Conservation (phyloP, 164 flowering plant species). For the Umbilicus rupestris region DNA sequence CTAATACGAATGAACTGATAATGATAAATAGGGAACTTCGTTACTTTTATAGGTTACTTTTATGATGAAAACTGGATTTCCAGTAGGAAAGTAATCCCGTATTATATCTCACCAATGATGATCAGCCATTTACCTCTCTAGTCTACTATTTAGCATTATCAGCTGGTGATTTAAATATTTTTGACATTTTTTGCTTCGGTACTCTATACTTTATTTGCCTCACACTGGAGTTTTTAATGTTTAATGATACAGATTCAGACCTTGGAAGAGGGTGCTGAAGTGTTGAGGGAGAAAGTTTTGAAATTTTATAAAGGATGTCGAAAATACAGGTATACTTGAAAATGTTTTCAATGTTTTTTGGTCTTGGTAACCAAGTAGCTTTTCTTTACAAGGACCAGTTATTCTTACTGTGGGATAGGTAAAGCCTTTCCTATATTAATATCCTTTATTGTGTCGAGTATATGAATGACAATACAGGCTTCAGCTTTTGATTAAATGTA, state of each 20-base stretch:
- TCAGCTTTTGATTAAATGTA: too few relatives aligned
- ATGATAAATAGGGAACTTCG: too few relatives aligned
- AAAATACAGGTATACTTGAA: conserved; percentile 62
- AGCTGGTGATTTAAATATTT: not conserved
- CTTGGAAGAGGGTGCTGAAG: conserved; percentile 84
- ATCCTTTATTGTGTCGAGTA: too few relatives aligned
- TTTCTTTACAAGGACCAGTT: not conserved
- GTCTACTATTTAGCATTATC: not conserved
- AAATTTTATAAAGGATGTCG: conserved; percentile 91
- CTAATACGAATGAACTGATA: too few relatives aligned
- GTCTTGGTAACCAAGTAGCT: not conserved
- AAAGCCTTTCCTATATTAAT: too few relatives aligned
- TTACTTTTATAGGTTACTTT: too few relatives aligned
- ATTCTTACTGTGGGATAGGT: too few relatives aligned
- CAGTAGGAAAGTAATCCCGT: too few relatives aligned
- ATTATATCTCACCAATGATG: not conserved
- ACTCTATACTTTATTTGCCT: not conserved
- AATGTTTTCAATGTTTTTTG: not conserved
- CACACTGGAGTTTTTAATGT: not conserved
- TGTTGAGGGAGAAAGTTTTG: conserved; percentile 62
- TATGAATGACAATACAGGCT: too few relatives aligned
- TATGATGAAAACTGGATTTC: too few relatives aligned
- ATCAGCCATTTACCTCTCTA: not conserved
- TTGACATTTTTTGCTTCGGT: not conserved
- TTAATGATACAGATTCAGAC: conserved; percentile 56